phyloP scores from a whole-genome alignment of 1,139 yeast genomes.

The Suhomyces kunorum region DNA sequence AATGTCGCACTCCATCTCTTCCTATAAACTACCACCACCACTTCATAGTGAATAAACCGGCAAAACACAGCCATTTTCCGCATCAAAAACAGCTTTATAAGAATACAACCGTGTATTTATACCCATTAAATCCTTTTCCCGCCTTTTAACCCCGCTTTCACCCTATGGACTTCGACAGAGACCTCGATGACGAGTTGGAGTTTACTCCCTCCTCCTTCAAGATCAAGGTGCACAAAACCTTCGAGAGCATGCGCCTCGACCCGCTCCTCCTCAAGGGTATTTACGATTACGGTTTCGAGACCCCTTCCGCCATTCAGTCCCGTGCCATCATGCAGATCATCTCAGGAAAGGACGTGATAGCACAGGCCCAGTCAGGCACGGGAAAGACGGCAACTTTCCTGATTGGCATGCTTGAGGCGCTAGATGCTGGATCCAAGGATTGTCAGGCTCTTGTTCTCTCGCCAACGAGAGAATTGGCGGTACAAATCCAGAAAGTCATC shows the following conservation, averaged over 20 bases:
- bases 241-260: conserved; percentile 78
- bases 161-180: conserved; percentile 49
- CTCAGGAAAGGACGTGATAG: conserved; percentile 87
- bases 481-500: conserved; percentile 84
- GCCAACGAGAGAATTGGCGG: conserved; percentile 95
- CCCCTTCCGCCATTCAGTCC: conserved; percentile 94
- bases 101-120: too few relatives aligned
- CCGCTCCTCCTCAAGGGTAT: conserved; percentile 73
- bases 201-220: conserved; percentile 57
- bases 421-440: conserved; percentile 67
- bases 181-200: conserved; percentile 56
- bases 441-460: conserved; percentile 84
- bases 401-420: conserved; percentile 82
- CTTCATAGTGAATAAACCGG: too few relatives aligned
- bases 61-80: too few relatives aligned
- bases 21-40: too few relatives aligned
- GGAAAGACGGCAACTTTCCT: conserved; percentile 98
- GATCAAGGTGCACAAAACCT: conserved; percentile 62
- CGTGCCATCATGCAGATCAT: conserved; percentile 93
- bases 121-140: too few relatives aligned
- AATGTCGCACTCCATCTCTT: conserved; percentile 5
- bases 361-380: conserved; percentile 98
- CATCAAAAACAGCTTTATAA: too few relatives aligned
- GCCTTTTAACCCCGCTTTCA: neutral
- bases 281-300: conserved; percentile 88